Evolutionary conservation across 2,329 filamentous ascomycete species (phyloP).

Genomic region (Lithohypha guttulata): DNA sequence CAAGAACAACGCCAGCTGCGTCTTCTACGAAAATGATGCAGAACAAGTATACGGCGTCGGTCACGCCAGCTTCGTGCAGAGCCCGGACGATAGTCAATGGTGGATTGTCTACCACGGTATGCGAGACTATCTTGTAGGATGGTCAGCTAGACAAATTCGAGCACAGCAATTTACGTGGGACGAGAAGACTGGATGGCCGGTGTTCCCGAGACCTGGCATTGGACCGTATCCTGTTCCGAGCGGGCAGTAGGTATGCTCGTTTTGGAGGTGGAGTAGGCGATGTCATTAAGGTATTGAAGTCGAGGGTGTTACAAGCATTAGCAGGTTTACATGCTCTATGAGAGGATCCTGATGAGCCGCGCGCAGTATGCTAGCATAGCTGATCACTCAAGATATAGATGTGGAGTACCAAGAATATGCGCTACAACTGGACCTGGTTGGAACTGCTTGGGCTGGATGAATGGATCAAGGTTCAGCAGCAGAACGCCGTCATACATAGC

Average conservation of each 20-base stretch:
- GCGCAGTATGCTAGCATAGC: no score
- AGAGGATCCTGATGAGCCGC: no score
- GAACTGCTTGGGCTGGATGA: no score
- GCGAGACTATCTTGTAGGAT: conserved; percentile 37
- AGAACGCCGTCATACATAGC: no score
- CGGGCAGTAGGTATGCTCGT: conserved; percentile 10
- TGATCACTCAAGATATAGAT: no score
- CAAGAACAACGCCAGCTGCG: conserved; percentile 37
- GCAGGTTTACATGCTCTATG: no score
- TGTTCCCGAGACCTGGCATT: conserved; percentile 40
- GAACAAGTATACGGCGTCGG: conserved; percentile 39
- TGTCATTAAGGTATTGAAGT: background rate
- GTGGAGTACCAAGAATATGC: no score
- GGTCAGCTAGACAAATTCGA: conserved; percentile 38
- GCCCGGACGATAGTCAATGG: conserved; percentile 37
- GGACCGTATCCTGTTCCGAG: conserved; percentile 35
- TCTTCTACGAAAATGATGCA: conserved; percentile 40
- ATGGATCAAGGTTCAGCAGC: no score
- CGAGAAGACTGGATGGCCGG: conserved; percentile 34
- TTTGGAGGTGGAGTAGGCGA: background rate
- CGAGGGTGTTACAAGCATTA: no score
- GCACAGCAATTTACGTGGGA: conserved; percentile 41
- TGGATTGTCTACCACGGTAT: conserved; percentile 47
- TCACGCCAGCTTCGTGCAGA: conserved; percentile 41
- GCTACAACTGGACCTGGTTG: no score